Conservation (phyloP, 164 flowering plant genomes). For the Annona squamosa region DNA sequence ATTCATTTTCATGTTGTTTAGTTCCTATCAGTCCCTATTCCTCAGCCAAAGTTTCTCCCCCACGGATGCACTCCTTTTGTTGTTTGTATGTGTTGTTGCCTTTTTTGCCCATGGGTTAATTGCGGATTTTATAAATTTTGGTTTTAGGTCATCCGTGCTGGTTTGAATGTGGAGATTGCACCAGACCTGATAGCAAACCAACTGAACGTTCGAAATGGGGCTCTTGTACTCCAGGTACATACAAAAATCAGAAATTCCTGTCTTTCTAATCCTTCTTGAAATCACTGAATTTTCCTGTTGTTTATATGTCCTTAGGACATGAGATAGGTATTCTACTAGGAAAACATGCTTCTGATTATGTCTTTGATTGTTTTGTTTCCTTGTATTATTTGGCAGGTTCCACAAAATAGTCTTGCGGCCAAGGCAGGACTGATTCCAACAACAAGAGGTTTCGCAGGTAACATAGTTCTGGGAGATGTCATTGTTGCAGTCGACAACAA, state of each 20-base stretch:
- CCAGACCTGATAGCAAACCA: slow-evolving; percentile 86
- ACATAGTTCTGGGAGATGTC: slow-evolving; percentile 76
- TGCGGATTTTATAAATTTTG: slow-evolving; percentile 1
- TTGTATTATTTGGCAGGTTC: slow-evolving; percentile 44
- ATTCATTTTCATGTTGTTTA: too few species aligned
- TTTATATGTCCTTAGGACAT: neutral
- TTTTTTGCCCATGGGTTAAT: neutral
- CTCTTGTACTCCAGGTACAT: slow-evolving; percentile 69
- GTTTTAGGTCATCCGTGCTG: slow-evolving; percentile 73
- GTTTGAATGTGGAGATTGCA: slow-evolving; percentile 73
- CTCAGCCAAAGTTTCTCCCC: too few species aligned
- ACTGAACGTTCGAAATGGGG: slow-evolving; percentile 88
- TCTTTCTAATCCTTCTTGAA: neutral
- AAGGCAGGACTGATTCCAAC: slow-evolving; percentile 81
- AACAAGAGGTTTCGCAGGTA: slow-evolving; percentile 86
- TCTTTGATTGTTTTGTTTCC: too few species aligned
- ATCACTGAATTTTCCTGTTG: neutral
- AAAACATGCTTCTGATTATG: neutral
- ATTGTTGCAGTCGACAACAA: slow-evolving; percentile 68
- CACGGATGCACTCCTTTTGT: too few species aligned
- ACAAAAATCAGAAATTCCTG: neutral
- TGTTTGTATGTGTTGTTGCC: too few species aligned
- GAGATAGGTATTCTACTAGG: neutral
- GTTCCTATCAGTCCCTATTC: too few species aligned
- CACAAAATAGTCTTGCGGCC: slow-evolving; percentile 65